These are phyloP conservation scores for Aeminium ludgeri DNA, from an alignment of 495 filamentous ascomycete genomes.

Conservation along the genomic window DNA sequence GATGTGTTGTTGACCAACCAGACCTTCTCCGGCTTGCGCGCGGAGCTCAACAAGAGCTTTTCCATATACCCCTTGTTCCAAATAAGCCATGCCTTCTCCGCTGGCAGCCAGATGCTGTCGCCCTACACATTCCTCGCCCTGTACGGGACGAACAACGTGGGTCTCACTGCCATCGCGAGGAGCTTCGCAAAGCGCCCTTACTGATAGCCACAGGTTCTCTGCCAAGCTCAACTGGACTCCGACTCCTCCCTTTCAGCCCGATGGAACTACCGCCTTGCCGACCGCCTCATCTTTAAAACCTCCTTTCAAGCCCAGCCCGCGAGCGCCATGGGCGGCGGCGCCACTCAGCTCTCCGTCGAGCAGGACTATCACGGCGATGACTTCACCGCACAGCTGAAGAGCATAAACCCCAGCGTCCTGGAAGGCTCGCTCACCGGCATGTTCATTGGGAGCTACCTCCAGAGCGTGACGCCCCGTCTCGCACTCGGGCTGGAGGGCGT, in stretches of 20 bases:
- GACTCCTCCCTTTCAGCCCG: conserved; percentile 65
- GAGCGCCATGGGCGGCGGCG: conserved; percentile 29
- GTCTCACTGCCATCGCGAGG: conserved; percentile 20
- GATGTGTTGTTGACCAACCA: conserved; percentile 89
- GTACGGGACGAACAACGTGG: conserved; percentile 79
- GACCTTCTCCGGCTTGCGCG: conserved; percentile 86
- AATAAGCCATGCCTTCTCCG: conserved; percentile 86
- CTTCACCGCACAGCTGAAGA: conserved; percentile 80
- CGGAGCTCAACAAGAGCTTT: conserved; percentile 90
- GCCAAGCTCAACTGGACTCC: conserved; percentile 90
- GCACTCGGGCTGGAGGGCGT: conserved; percentile 82
- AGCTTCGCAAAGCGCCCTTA: background rate
- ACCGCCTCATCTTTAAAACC: conserved; percentile 61
- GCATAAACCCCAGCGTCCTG: conserved; percentile 80
- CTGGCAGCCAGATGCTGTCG: conserved; percentile 70
- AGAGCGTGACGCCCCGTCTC: conserved; percentile 75
- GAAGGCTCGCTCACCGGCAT: conserved; percentile 89
- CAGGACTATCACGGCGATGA: conserved; percentile 86
- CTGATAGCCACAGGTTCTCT: conserved; percentile 48
- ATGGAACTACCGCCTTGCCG: conserved; percentile 77
- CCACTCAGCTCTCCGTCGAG: conserved; percentile 73
- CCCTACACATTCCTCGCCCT: conserved; percentile 90
- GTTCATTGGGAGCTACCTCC: conserved; percentile 85
- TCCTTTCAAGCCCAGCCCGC: conserved; percentile 61
- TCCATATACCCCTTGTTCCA: conserved; percentile 88